Evolutionary conservation across 805 yeast genomes (phyloP).

Genomic region (Ogataea kodamae): DNA sequence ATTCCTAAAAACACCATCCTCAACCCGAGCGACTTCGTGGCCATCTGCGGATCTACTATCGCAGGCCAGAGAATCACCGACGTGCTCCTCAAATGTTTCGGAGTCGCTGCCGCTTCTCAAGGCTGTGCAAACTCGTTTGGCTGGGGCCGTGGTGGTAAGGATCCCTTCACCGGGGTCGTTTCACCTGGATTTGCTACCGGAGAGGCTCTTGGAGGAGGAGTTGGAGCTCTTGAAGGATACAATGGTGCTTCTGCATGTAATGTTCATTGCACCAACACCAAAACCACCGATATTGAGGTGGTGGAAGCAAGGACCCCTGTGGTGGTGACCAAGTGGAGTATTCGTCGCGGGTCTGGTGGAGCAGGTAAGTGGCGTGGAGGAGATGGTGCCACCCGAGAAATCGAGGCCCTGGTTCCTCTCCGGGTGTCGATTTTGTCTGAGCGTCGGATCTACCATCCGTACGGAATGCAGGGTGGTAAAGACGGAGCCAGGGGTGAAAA

Average conservation of each 20-base stretch:
- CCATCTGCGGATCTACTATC: slow-evolving; percentile 52
- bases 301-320: slow-evolving; percentile 52
- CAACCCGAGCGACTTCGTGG: slow-evolving; percentile 45
- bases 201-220: slow-evolving; percentile 54
- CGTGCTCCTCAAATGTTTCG: slow-evolving; percentile 50
- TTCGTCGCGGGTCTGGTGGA: slow-evolving; percentile 48
- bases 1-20: slow-evolving; percentile 32
- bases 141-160: slow-evolving; percentile 47
- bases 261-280: slow-evolving; percentile 52
- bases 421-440: slow-evolving; percentile 43
- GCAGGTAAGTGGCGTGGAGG: slow-evolving; percentile 45
- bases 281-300: slow-evolving; percentile 53
- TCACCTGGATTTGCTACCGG: slow-evolving; percentile 50
- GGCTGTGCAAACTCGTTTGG: slow-evolving; percentile 58
- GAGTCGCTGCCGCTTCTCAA: slow-evolving; percentile 55
- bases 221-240: slow-evolving; percentile 49
- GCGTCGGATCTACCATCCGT: slow-evolving; percentile 43
- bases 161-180: slow-evolving; percentile 35
- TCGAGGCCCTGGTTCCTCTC: slow-evolving; percentile 33
- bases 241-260: slow-evolving; percentile 47
- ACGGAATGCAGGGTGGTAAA: slow-evolving; percentile 43
- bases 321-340: slow-evolving; percentile 41
- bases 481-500: slow-evolving; percentile 40
- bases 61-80: slow-evolving; percentile 56
- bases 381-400: slow-evolving; percentile 45